Percentiles rank a stretch among this genome's conserved stretches.
phyloP scores from a whole-genome alignment of 805 yeast genomes.

The Vanderwaltozyma polyspora region DNA sequence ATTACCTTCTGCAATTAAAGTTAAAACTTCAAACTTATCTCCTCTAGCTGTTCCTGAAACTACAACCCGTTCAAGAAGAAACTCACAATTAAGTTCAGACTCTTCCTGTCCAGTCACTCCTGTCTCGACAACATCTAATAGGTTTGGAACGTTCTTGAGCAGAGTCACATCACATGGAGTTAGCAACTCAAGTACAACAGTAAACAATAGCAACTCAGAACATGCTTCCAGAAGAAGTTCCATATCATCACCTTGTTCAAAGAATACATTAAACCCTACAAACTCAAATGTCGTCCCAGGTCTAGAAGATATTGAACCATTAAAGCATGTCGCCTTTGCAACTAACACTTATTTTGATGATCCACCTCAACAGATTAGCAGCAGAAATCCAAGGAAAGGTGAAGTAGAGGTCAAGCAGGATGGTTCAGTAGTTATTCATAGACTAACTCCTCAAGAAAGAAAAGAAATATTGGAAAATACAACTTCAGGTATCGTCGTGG shows the following conservation, averaged over 20 bases:
- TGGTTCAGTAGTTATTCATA: conserved; percentile 44
- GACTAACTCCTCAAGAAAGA: conserved; percentile 44
- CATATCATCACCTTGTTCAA: too few species aligned
- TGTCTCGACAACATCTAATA: conserved; percentile 9
- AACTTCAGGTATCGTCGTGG: conserved; percentile 67
- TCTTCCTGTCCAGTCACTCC: background rate
- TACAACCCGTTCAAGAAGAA: background rate
- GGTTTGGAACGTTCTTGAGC: conserved; percentile 25
- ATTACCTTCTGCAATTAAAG: conserved; percentile 38
- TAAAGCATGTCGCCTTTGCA: conserved; percentile 68
- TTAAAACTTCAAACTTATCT: conserved; percentile 8
- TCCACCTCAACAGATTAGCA: conserved; percentile 86
- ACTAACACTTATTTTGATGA: conserved; percentile 64
- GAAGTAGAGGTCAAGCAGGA: conserved; percentile 56
- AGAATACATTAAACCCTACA: background rate
- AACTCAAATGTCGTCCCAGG: conserved; percentile 28
- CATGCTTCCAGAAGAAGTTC: background rate
- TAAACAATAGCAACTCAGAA: conserved; percentile 9
- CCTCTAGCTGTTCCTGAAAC: background rate
- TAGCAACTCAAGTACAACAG: background rate
- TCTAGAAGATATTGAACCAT: conserved; percentile 28
- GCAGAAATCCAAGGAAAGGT: conserved; percentile 68
- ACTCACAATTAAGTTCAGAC: conserved; percentile 4
- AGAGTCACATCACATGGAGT: conserved; percentile 21
- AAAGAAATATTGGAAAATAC: conserved; percentile 32